phyloP scores from a whole-genome alignment of 2,329 filamentous ascomycete species.

The Aspergillaceae sp. region DNA sequence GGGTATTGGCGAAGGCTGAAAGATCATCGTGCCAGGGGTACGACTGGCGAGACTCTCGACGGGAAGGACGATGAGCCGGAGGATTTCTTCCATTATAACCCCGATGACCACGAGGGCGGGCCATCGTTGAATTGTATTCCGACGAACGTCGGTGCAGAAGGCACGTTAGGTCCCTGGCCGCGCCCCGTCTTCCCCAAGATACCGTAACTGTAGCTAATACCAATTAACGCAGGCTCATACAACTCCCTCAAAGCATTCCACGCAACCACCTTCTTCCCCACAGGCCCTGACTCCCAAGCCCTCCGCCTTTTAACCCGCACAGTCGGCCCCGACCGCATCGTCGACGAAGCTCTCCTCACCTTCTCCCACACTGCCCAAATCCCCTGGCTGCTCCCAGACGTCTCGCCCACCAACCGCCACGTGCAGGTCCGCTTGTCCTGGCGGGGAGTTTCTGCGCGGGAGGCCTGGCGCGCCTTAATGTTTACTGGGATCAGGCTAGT shows the following conservation, averaged over 20 bases:
- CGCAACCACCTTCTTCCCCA: constrained; percentile 43
- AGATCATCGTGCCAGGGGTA: too few species aligned
- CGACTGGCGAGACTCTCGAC: too few species aligned
- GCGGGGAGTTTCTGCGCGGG: constrained; percentile 36
- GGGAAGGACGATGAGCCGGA: too few species aligned
- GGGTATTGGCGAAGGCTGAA: constrained; percentile 18
- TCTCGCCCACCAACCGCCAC: constrained; percentile 45
- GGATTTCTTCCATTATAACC: neutral
- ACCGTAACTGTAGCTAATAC: too few species aligned
- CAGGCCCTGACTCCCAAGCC: constrained; percentile 39
- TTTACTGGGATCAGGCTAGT: constrained; percentile 57
- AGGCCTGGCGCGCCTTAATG: constrained; percentile 40
- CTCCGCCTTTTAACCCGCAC: constrained; percentile 49
- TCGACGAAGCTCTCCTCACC: constrained; percentile 49
- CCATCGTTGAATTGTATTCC: constrained; percentile 27
- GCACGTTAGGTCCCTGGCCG: constrained; percentile 8
- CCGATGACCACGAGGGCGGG: constrained; percentile 9
- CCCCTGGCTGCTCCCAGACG: constrained; percentile 48
- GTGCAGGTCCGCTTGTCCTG: constrained; percentile 47
- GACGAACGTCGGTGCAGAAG: constrained; percentile 23
- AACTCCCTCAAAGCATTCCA: constrained; percentile 41
- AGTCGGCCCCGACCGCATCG: constrained; percentile 47
- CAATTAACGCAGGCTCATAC: neutral
- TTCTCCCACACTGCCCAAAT: constrained; percentile 49
- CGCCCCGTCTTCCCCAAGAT: too few species aligned